Evolutionary conservation across 2,329 filamentous ascomycete genomes (phyloP).

Genomic region (Exophiala mesophila): DNA sequence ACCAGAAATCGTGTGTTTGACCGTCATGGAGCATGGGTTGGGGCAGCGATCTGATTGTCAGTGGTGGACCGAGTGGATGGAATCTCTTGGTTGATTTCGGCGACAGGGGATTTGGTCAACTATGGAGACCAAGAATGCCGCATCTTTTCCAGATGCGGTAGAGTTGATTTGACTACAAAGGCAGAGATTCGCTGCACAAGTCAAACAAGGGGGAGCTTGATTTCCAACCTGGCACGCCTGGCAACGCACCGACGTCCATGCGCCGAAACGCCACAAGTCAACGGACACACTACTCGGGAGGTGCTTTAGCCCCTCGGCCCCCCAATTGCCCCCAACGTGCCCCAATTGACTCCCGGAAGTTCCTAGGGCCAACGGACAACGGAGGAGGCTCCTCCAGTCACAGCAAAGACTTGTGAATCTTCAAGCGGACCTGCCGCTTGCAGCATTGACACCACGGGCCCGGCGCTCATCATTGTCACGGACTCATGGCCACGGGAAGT

Average conservation of each 20-base stretch:
- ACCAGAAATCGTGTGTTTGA: neutral
- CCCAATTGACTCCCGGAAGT: too few species aligned
- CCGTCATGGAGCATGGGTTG: neutral
- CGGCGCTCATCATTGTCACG: too few species aligned
- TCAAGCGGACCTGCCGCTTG: too few species aligned
- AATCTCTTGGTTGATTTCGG: conserved; percentile 9
- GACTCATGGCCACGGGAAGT: too few species aligned
- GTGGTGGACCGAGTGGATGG: neutral
- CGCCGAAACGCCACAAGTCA: too few species aligned
- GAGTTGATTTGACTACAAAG: neutral
- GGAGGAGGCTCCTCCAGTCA: too few species aligned
- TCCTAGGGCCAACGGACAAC: too few species aligned
- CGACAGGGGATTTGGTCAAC: neutral
- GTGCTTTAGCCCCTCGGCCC: too few species aligned
- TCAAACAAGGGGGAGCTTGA: conserved; percentile 13
- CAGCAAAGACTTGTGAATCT: too few species aligned
- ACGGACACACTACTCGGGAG: too few species aligned
- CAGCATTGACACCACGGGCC: too few species aligned
- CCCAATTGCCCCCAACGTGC: too few species aligned
- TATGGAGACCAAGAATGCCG: neutral
- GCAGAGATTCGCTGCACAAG: neutral
- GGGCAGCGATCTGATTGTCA: neutral
- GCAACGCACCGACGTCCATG: neutral
- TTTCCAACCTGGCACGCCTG: neutral
- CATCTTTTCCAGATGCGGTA: neutral